phyloP scores from a whole-genome alignment of 148 eudicot genomes.

The Dysphania ambrosioides region DNA sequence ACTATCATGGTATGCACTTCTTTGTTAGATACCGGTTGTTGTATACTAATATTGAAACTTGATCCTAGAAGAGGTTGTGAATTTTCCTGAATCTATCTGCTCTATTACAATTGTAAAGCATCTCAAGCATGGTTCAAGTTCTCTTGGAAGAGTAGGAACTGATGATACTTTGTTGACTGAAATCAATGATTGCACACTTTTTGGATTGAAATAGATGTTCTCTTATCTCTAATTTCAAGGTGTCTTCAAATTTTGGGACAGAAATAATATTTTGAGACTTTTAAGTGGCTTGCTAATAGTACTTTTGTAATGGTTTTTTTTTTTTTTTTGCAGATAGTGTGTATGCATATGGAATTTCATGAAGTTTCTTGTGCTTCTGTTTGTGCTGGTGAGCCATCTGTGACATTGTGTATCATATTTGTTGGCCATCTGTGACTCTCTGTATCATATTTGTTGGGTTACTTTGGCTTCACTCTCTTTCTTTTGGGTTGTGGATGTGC shows the following conservation, averaged over 20 bases:
- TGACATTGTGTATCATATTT: not conserved
- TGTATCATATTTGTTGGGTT: not conserved
- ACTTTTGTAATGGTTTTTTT: slow-evolving; percentile 11
- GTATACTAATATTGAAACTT: not conserved
- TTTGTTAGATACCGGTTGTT: not conserved
- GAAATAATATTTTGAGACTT: not conserved
- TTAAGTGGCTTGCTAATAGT: not conserved
- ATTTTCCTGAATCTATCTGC: not conserved
- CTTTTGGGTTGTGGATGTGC: not conserved
- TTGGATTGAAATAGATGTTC: not conserved
- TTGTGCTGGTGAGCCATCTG: slow-evolving; percentile 45
- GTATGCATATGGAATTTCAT: slow-evolving; percentile 71
- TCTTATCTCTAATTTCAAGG: not conserved
- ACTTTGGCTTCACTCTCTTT: not conserved
- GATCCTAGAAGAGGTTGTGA: not conserved
- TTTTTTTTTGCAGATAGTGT: slow-evolving; percentile 54
- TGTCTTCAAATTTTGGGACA: not conserved
- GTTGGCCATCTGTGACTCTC: slow-evolving; percentile 17
- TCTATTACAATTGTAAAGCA: no score
- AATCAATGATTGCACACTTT: not conserved
- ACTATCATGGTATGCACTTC: not conserved
- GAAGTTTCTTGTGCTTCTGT: slow-evolving; percentile 32
- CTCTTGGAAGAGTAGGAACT: no score
- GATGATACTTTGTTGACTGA: not conserved
- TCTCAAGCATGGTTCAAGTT: not conserved